A percentile compares a stretch with the other conserved stretches of the same genome.
phyloP scores from a whole-genome alignment of 495 filamentous ascomycete species.

The Filosporella fistucella region DNA sequence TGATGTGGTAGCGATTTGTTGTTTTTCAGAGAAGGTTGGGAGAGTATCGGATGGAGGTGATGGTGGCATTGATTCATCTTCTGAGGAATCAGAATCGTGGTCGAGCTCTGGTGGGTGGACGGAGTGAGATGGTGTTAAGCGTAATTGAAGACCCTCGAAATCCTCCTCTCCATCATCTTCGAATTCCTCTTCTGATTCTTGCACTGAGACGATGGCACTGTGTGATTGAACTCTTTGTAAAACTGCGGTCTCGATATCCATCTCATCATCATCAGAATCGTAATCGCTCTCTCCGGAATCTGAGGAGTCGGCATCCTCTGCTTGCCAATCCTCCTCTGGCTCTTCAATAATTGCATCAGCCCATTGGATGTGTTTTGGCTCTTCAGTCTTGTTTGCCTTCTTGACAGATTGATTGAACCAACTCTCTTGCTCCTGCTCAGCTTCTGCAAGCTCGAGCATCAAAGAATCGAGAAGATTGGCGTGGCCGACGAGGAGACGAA shows the following conservation, averaged over 20 bases:
- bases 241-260: constrained; percentile 40
- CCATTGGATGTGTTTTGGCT: constrained; percentile 77
- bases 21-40: constrained; percentile 66
- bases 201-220: constrained; percentile 19
- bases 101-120: constrained; percentile 70
- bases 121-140: constrained; percentile 64
- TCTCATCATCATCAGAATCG: constrained; percentile 48
- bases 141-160: constrained; percentile 64
- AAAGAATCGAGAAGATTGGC: constrained; percentile 96
- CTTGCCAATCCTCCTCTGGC: constrained; percentile 56
- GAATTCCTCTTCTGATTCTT: constrained; percentile 47
- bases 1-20: constrained; percentile 22
- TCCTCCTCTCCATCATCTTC: constrained; percentile 73
- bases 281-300: constrained; percentile 50
- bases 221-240: constrained; percentile 41
- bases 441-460: constrained; percentile 92
- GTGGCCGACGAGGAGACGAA: constrained; percentile 89
- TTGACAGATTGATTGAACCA: constrained; percentile 97
- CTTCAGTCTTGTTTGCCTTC: constrained; percentile 58
- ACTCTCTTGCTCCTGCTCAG: constrained; percentile 90
- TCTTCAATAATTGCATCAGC: constrained; percentile 74
- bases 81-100: constrained; percentile 61
- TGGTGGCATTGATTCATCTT: constrained; percentile 72
- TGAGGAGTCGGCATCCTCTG: constrained; percentile 58
- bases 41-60: constrained; percentile 68